Evolutionary conservation across 2,329 filamentous ascomycete species (phyloP), one percentile per base, ranked within the genome.

Genomic region (Cladosporium phlei): DNA sequence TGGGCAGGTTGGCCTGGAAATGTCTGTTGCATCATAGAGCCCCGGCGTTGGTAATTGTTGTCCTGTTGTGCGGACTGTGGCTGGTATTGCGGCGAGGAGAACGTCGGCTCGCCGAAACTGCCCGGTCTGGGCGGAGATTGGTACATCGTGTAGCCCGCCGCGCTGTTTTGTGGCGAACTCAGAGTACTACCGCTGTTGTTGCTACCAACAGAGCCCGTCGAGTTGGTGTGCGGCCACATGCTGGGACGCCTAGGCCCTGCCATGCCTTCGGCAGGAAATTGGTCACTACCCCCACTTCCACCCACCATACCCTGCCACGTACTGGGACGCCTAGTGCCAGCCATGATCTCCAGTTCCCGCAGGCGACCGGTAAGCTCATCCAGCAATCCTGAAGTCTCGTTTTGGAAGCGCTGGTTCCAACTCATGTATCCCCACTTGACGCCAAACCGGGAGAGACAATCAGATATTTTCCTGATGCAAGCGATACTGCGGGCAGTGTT

Each of bases 381-480:
- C 2, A 67, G 61, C 29, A 73, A 62, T 1, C 58, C 49, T 1
- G 66, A 61, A 0, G 70, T 70, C 46, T 74, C 72, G 16, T 62
- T 64, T 49, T 71, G 69, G 53, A 73, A 75, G 12, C 70, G 67
- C 44, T 74, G 70, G 14, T 68, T 70, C 71, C 71, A 74, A 54
- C 60, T 70, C 47, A 71, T 71, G 52, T 71, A 73, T 20, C 72
- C 72, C 55, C 73, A 75, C 11, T 72, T 63, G 16, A 69, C 58
- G 12, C 72, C 72, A 37, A 75, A 72, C 7, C 62, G 60, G 16
- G 69, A 68, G 2, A 75, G 62, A 28, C 71, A 68, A 10, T 68
- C 64, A 0, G 66, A 69, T 46, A 74, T 71, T 52, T 73, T 65
- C 51, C 72, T 70, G 57, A 75, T 72, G 19, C 71, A 71, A 24